Evolutionary conservation across 2,329 filamentous ascomycete genomes (phyloP).

Genomic region (Scleromitrula shiraiana): DNA sequence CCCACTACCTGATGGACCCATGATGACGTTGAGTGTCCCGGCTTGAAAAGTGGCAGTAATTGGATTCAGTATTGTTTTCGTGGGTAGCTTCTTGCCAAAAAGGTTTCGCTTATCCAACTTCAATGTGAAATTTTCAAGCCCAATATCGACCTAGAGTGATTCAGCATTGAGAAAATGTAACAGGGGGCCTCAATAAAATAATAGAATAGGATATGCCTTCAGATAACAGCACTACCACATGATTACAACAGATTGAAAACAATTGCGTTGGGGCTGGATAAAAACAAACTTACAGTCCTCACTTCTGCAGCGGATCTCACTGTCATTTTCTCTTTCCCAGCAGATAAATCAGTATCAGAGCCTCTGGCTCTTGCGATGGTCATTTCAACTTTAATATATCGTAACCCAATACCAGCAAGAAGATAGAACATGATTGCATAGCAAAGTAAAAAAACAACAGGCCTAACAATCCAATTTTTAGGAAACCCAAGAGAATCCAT

Average conservation of each 20-base stretch:
- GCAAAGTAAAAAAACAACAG: slow-evolving; percentile 53
- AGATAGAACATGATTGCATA: slow-evolving; percentile 58
- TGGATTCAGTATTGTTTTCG: slow-evolving; percentile 56
- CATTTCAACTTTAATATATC: slow-evolving; percentile 60
- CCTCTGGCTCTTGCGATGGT: slow-evolving; percentile 56
- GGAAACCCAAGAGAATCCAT: slow-evolving; percentile 63
- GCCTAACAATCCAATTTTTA: slow-evolving; percentile 55
- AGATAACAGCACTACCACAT: too few relatives aligned
- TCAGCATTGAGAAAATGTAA: neutral
- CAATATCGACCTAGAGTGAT: slow-evolving; percentile 47
- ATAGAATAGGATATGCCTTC: neutral
- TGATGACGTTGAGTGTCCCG: slow-evolving; percentile 65
- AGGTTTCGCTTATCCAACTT: slow-evolving; percentile 53
- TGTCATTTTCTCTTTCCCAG: slow-evolving; percentile 62
- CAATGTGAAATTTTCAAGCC: slow-evolving; percentile 55
- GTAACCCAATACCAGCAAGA: slow-evolving; percentile 52
- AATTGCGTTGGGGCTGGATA: neutral
- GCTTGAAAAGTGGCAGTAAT: slow-evolving; percentile 60
- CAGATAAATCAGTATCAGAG: slow-evolving; percentile 52
- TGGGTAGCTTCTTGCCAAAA: slow-evolving; percentile 42
- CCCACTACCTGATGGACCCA: slow-evolving; percentile 71
- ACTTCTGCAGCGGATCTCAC: slow-evolving; percentile 44
- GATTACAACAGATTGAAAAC: too few relatives aligned
- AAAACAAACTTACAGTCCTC: slow-evolving; percentile 33
- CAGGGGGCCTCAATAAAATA: too few relatives aligned